phyloP scores from a whole-genome alignment of 2,329 filamentous ascomycete genomes.

The Plenodomus lindquistii region DNA sequence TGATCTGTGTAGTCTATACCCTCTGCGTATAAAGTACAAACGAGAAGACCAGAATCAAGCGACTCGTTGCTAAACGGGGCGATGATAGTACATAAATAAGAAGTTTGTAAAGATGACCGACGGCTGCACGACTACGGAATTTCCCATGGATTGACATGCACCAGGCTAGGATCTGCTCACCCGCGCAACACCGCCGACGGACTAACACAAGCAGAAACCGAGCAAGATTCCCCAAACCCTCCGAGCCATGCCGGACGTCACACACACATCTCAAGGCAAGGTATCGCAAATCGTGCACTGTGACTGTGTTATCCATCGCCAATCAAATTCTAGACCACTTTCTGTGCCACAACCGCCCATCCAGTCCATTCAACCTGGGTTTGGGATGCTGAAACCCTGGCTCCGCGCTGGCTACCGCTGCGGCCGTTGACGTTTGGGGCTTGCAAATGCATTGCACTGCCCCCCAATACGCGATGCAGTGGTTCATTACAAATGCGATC shows the following conservation, averaged over 20 bases:
- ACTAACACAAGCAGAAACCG: too few relatives aligned
- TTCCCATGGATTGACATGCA: conserved; percentile 3
- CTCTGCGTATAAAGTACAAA: not conserved
- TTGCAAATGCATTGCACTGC: too few relatives aligned
- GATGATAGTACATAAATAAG: not conserved
- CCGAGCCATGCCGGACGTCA: not conserved
- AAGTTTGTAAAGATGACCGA: not conserved
- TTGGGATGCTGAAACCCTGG: not conserved
- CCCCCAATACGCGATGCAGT: not conserved
- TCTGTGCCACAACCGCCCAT: not conserved
- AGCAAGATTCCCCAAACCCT: too few relatives aligned
- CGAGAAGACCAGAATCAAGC: not conserved
- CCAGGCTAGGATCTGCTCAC: not conserved
- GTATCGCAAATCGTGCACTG: not conserved
- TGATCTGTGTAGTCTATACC: too few relatives aligned
- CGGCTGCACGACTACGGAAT: not conserved
- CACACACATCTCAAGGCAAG: not conserved
- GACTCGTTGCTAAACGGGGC: not conserved
- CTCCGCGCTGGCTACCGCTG: not conserved
- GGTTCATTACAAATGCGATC: not conserved
- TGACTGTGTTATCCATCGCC: too few relatives aligned
- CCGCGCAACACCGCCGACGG: conserved; percentile 5
- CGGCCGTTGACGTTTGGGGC: not conserved
- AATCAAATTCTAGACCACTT: too few relatives aligned
- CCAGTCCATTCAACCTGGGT: not conserved